Evolutionary conservation across 352 stramenopile species (phyloP), one percentile per base, ranked within the genome.

Genomic region (Porosira glacialis): DNA sequence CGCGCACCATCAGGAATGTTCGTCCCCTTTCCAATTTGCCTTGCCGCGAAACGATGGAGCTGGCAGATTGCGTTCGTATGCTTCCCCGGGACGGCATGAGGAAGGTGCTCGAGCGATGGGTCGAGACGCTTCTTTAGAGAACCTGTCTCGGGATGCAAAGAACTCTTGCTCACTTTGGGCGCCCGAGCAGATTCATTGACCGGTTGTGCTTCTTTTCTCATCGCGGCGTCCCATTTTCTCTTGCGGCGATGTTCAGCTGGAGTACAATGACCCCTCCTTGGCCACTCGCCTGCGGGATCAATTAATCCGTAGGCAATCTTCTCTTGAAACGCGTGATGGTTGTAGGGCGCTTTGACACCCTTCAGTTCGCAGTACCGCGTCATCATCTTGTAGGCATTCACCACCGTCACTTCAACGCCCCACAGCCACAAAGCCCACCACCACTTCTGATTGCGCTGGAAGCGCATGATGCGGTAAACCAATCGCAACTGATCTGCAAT

Each of bases 391-490:
- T 59, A 75, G 0, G 41, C 48, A 63, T 75, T 75, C 2, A 60
- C 50, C 8, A 55, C 39, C 0, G n/a, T 11, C 17, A 53, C 35
- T n/a, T 56, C 57, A 41, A 47, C 17, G 13, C 1, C 39, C 55
- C 66, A 68, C 7, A 68, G 36, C 2, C n/a, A 69, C 21, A 61
- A 2, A 19, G 43, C 44, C 59, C 45, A 68, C 59, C 41, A 68
- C 59, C 59, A 68, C 59, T 68, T 68, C 0, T 59, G 1, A 17
- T 68, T 68, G 6, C 59, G 30, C 31, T 49, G 28, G 8, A 49
- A 51, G 0, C 59, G 3, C 30, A 45, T 33, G 1, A 60, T 21
- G 2, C 41, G 27, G n/a, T 68, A 68, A n/a, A 60, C 21, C 19
- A 60, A 15, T 2, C 41, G 59, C 8, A 59, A 38, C 22, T 68